Evolutionary conservation across 345 rosid species (phyloP).

Genomic region (Eucalyptus polybractea): DNA sequence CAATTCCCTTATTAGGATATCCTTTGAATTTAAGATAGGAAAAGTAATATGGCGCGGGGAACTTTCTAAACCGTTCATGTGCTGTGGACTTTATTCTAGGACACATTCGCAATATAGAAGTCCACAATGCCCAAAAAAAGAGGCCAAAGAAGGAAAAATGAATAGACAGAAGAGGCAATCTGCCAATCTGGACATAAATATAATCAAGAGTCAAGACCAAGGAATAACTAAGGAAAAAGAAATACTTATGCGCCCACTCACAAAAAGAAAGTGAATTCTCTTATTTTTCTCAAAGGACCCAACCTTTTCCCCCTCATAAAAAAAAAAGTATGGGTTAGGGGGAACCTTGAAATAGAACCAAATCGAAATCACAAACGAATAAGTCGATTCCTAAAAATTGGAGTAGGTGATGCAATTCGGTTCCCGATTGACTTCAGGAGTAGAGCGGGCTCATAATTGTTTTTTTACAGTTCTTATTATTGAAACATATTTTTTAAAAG

Average conservation of each 20-base stretch:
- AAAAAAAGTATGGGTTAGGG: too few species aligned
- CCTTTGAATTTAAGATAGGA: neutral
- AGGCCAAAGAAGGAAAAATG: neutral
- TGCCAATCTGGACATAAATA: neutral
- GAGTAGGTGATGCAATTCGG: neutral
- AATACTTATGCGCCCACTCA: neutral
- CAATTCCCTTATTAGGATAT: neutral
- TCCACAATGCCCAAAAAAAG: neutral
- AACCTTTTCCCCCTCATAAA: neutral
- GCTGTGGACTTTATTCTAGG: neutral
- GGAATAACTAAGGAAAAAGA: neutral
- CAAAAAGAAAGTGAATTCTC: neutral
- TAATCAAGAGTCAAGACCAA: neutral
- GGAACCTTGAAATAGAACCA: neutral
- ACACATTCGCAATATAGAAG: neutral
- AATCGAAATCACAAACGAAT: neutral
- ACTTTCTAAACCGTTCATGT: neutral
- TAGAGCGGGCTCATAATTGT: too few species aligned
- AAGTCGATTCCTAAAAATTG: neutral
- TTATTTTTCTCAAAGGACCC: neutral
- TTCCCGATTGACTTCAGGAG: neutral
- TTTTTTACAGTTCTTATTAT: neutral
- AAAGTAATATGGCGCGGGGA: neutral
- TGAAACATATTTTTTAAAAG: neutral
- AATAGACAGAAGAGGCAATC: neutral